Percentiles rank a stretch among this genome's conserved stretches.
These are phyloP conservation scores for Oryza punctata DNA, from an alignment of 176 grass and related monocot genomes.

Conservation along the genomic window DNA sequence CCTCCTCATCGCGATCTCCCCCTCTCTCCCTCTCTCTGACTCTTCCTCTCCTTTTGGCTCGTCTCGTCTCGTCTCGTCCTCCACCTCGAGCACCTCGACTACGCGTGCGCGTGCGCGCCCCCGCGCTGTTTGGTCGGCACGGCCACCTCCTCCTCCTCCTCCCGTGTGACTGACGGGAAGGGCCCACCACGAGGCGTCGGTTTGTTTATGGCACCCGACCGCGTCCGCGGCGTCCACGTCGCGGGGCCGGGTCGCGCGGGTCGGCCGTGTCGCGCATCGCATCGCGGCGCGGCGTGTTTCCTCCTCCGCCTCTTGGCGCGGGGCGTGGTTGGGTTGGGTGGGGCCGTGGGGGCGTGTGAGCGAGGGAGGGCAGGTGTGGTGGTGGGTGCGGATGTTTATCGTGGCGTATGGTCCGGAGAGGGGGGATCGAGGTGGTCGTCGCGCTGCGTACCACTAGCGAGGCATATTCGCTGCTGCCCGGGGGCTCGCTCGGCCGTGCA, in stretches of 20 bases:
- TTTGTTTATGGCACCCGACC: constrained; percentile 33
- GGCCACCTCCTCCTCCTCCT: not conserved
- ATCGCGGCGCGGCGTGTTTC: not conserved
- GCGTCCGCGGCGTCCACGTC: constrained; percentile 46
- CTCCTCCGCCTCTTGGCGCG: not conserved
- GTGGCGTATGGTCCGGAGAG: not conserved
- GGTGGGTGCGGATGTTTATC: not conserved
- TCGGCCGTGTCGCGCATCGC: not conserved
- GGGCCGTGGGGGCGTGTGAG: not conserved
- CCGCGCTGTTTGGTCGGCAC: constrained; percentile 41
- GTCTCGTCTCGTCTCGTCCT: not conserved
- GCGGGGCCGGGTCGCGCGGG: constrained; percentile 25
- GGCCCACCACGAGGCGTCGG: constrained; percentile 48
- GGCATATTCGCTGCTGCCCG: constrained; percentile 39
- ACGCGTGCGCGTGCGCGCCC: not conserved
- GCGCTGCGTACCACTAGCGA: constrained; percentile 28
- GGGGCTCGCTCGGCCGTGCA: not conserved
- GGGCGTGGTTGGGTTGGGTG: no score
- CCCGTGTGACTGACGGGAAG: constrained; percentile 1
- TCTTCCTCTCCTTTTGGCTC: not conserved
- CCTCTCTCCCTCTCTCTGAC: no score
- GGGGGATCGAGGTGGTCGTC: not conserved
- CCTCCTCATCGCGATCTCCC: constrained; percentile 31
- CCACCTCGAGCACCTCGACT: not conserved
- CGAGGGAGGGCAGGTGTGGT: not conserved